phyloP scores from a whole-genome alignment of 2,329 filamentous ascomycete species.

The Triangularia setosa region DNA sequence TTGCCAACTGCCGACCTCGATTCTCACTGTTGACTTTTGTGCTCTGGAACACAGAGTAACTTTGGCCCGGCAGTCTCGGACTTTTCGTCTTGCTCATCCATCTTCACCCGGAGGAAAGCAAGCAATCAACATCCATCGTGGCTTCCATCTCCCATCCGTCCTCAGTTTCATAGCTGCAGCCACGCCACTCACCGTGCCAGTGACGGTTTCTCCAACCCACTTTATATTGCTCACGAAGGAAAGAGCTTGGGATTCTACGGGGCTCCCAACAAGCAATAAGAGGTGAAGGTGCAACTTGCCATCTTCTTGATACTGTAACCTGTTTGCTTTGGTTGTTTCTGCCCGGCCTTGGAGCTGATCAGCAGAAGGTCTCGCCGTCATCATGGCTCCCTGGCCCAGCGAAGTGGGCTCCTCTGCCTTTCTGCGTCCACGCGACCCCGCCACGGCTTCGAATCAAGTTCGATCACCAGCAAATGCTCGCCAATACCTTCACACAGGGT shows the following conservation, averaged over 20 bases:
- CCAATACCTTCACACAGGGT: constrained; percentile 7
- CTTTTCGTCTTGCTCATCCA: background rate
- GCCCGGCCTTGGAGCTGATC: background rate
- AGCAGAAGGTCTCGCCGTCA: constrained; percentile 1
- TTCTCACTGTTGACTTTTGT: background rate
- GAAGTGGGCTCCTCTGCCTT: constrained; percentile 16
- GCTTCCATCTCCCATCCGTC: background rate
- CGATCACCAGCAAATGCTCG: constrained; percentile 2
- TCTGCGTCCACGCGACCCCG: constrained; percentile 12
- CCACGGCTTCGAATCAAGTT: background rate
- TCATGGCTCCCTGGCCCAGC: constrained; percentile 23
- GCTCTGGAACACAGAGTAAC: background rate
- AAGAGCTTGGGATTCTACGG: background rate
- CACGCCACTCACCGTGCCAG: background rate
- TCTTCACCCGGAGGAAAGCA: background rate
- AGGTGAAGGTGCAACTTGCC: background rate
- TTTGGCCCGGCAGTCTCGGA: background rate
- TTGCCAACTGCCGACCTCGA: background rate
- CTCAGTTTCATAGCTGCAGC: background rate
- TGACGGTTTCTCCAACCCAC: background rate
- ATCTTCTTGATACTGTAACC: background rate
- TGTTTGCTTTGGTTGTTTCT: background rate
- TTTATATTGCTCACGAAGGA: background rate
- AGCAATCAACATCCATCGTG: background rate
- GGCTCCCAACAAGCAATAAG: background rate